A percentile compares a stretch with the other conserved stretches of the same genome.
Conservation (phyloP, 2,329 filamentous ascomycete species). For the Botrytis elliptica region DNA sequence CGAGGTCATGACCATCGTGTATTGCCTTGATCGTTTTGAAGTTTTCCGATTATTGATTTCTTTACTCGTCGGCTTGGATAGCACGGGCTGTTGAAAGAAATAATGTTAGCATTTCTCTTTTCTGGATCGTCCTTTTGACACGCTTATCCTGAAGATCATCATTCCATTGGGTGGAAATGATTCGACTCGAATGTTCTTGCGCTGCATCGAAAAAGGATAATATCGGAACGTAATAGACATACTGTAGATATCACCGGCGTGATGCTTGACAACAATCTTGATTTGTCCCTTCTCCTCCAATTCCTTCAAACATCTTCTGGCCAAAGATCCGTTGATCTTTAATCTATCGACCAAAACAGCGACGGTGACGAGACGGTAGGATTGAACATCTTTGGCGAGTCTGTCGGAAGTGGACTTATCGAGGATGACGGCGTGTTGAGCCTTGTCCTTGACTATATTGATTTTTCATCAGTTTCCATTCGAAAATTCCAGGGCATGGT, state of each 20-base stretch:
- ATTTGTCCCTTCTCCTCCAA: conserved; percentile 98
- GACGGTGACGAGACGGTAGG: conserved; percentile 98
- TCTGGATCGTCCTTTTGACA: not conserved
- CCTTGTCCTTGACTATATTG: conserved; percentile 97
- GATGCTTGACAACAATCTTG: conserved; percentile 95
- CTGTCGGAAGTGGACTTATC: conserved; percentile 97
- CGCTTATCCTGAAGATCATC: too few relatives aligned
- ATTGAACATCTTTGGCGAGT: conserved; percentile 99
- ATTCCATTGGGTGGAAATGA: too few relatives aligned
- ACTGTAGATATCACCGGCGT: conserved; percentile 99
- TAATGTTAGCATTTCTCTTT: conserved; percentile 10
- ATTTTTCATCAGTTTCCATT: conserved; percentile 14
- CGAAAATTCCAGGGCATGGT: not conserved
- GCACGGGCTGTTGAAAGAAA: conserved; percentile 53
- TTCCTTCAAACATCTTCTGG: conserved; percentile 83
- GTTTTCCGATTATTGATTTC: conserved; percentile 21
- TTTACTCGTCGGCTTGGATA: conserved; percentile 52
- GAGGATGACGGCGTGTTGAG: conserved; percentile 97
- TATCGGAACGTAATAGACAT: conserved; percentile 40
- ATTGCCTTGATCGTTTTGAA: conserved; percentile 15
- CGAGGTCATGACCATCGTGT: conserved; percentile 19
- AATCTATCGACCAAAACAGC: conserved; percentile 98
- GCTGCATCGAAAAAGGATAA: not conserved
- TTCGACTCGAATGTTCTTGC: not conserved
- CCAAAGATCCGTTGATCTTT: conserved; percentile 99